Percentiles rank a stretch among this genome's conserved stretches.
phyloP scores from a whole-genome alignment of 148 eudicot species.

The Spergularia marina region DNA sequence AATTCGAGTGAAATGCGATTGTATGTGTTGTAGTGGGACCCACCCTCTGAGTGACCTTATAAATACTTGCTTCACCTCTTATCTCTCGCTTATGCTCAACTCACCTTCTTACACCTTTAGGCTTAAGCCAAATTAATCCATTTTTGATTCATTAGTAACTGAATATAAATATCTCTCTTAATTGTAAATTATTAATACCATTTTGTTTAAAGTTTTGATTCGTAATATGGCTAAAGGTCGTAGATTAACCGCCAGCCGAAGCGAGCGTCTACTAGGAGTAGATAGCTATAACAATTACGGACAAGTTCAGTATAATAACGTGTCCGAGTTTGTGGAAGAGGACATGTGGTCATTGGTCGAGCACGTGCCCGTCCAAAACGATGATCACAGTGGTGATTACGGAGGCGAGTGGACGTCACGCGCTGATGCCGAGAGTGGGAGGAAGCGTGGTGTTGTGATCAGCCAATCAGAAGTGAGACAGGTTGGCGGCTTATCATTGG shows the following conservation, averaged over 20 bases:
- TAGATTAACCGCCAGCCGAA: constrained; percentile 61
- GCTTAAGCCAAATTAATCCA: not conserved
- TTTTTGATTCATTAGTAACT: too few species aligned
- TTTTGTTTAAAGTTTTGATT: not conserved
- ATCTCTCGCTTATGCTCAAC: constrained; percentile 24
- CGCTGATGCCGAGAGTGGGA: constrained; percentile 29
- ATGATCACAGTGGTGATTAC: not conserved
- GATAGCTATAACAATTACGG: constrained; percentile 6
- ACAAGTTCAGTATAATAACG: not conserved
- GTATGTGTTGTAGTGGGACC: not conserved
- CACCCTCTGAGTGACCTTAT: constrained; percentile 24
- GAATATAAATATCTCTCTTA: too few species aligned
- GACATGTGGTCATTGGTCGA: constrained; percentile 74
- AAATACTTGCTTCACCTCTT: constrained; percentile 22
- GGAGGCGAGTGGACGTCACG: constrained; percentile 47
- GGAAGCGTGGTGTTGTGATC: constrained; percentile 5
- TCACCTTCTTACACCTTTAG: not conserved
- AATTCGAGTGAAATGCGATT: constrained; percentile 28
- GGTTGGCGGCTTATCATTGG: constrained; percentile 70
- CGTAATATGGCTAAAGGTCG: constrained; percentile 78
- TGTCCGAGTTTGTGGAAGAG: constrained; percentile 58
- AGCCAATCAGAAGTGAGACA: constrained; percentile 16
- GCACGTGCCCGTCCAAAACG: constrained; percentile 27
- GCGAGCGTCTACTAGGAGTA: constrained; percentile 55
- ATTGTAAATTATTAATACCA: too few species aligned